Base-by-base conservation (phyloP, 2,329 filamentous ascomycete species). In the Byssochlamys sp. region DNA sequence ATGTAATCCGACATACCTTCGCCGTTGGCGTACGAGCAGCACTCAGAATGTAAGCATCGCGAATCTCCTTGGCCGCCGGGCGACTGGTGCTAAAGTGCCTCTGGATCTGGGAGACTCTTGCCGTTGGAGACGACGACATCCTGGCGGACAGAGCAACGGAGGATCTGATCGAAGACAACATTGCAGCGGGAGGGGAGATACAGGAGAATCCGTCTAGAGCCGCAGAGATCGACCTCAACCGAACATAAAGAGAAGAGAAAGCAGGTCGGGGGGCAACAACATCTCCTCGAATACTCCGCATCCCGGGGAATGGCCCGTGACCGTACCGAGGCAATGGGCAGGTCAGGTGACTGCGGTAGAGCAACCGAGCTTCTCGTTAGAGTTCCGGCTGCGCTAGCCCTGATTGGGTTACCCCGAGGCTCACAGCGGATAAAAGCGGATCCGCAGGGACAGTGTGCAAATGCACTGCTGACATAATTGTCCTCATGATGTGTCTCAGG, bases 1-100 rank as follows among this genome's bases (percentile, higher is more conserved):
- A 55, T 31, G 45, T 52, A 11, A 58, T 51, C 10, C 26, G 4
- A 61, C 69, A 54, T 73, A 94, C 91, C 79, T 94, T 95, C 64
- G 86, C 89, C 19, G 90, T 95, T 1, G 94, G 92, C 54, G 94
- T 99, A 67, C 94, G 83, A 14, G 91, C 84, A 10, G 89, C 94
- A 69, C 90, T 91, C 61, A 99, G 75, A 65, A 99, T 97, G 75
- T 97, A 99, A 53, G 89, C 92, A 73, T 96, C 91, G 69, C 89
- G 86, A 56, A 96, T 82, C 70, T 95, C 87, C 74, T 86, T 78
- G 60, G 73, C 72, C 27, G 69, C 67, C 24, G 74, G 68, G 55
- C 77, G 69, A 57, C 80, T 76, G 52, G 76, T 75, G 66, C 76
- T 80, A 70, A 86, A 83, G 58, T 80, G 75, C 57, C 80, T 71